Conservation (phyloP, 805 yeast species). For the Candida odintsovae region DNA sequence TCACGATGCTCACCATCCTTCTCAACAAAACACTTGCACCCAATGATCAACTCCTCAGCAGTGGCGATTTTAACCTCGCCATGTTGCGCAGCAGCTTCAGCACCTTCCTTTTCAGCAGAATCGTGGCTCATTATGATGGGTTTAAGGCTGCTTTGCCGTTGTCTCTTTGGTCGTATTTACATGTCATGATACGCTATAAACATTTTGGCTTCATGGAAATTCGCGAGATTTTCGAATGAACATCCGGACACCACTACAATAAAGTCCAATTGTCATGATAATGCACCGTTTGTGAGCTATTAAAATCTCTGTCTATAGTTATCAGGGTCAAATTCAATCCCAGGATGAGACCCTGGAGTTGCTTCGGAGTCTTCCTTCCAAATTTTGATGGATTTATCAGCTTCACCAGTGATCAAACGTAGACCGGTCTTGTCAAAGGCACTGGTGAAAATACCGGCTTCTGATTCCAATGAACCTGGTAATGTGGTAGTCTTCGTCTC, state of each 20-base stretch:
- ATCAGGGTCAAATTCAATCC: conserved; percentile 17
- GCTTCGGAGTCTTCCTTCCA: conserved; percentile 49
- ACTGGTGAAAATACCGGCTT: conserved; percentile 62
- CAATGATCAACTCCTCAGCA: conserved; percentile 53
- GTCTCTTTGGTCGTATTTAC: neutral
- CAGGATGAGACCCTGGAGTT: conserved; percentile 23
- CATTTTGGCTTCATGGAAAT: neutral
- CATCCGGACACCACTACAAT: conserved; percentile 3
- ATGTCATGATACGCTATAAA: neutral
- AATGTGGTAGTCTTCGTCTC: conserved; percentile 44
- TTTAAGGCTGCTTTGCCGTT: neutral
- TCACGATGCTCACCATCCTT: conserved; percentile 76
- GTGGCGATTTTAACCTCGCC: conserved; percentile 13
- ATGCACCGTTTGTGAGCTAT: neutral
- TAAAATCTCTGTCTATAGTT: conserved; percentile 16
- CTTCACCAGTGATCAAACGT: conserved; percentile 79
- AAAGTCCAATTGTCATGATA: neutral
- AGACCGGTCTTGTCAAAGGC: conserved; percentile 76
- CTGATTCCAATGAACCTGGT: conserved; percentile 69
- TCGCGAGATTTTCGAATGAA: neutral
- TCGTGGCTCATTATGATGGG: neutral
- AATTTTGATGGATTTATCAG: conserved; percentile 80
- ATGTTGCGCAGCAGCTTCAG: neutral
- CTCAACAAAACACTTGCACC: conserved; percentile 75
- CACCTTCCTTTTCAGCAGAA: neutral